Conservation (phyloP, 495 filamentous ascomycete species). For the Antarctomyces pellizariae region DNA sequence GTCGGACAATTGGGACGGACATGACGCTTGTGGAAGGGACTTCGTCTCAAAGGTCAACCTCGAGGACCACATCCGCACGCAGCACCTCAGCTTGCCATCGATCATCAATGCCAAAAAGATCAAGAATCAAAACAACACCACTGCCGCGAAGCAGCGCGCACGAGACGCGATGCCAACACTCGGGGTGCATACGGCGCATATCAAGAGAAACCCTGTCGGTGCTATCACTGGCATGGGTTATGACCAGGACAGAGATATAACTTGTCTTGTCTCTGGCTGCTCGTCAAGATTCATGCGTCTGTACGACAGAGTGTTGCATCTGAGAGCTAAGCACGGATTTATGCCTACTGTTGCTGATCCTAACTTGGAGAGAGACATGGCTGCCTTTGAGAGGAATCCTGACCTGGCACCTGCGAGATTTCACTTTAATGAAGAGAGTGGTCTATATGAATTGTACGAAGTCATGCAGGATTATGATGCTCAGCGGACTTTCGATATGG, state of each 20-base stretch:
- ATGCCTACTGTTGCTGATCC: too few relatives aligned
- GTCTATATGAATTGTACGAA: too few relatives aligned
- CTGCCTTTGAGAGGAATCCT: too few relatives aligned
- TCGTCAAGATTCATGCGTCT: slow-evolving; percentile 36
- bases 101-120: slow-evolving; percentile 14
- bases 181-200: slow-evolving; percentile 1
- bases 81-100: slow-evolving; percentile 38
- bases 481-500: too few relatives aligned
- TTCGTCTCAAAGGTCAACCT: slow-evolving; percentile 51
- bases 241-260: slow-evolving; percentile 27
- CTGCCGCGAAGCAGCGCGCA: slow-evolving; percentile 12
- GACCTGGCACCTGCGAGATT: too few relatives aligned
- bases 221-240: slow-evolving; percentile 36
- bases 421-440: too few relatives aligned
- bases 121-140: slow-evolving; percentile 13
- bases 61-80: slow-evolving; percentile 57
- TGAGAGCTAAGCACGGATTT: slow-evolving; percentile 30
- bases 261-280: slow-evolving; percentile 31
- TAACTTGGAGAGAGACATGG: too few relatives aligned
- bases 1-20: slow-evolving; percentile 38
- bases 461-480: too few relatives aligned
- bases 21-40: slow-evolving; percentile 40
- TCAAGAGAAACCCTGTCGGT: slow-evolving; percentile 12
- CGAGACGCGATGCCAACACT: slow-evolving; percentile 10
- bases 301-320: slow-evolving; percentile 43